Evolutionary conservation across 2,329 filamentous ascomycete species (phyloP).

Genomic region (Clonostachys rosea): DNA sequence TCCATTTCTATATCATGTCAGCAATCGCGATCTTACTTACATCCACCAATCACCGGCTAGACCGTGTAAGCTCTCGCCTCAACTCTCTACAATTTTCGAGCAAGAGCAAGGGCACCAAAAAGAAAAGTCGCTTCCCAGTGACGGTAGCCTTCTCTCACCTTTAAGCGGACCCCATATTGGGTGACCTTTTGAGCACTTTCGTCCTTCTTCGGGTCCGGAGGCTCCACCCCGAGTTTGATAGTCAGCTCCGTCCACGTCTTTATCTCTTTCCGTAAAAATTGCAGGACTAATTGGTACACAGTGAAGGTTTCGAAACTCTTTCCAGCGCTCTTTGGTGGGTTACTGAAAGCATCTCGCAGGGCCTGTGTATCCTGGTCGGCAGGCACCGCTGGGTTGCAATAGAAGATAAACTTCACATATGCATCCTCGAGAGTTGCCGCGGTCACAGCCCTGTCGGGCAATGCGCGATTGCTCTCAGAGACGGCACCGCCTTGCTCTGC

Average conservation of each 20-base stretch:
- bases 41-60: no score
- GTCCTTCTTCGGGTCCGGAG: conserved; percentile 74
- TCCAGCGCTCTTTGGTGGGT: conserved; percentile 79
- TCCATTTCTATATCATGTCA: conserved; percentile 66
- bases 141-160: conserved; percentile 48
- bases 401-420: conserved; percentile 80
- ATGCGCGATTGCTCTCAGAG: conserved; percentile 25
- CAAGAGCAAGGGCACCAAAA: not conserved
- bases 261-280: conserved; percentile 76
- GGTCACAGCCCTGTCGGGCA: conserved; percentile 63
- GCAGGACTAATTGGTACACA: conserved; percentile 73
- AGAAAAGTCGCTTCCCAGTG: not conserved
- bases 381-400: conserved; percentile 78
- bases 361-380: conserved; percentile 64
- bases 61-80: no score
- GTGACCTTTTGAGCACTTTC: conserved; percentile 92
- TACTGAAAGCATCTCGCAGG: conserved; percentile 71
- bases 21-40: no score
- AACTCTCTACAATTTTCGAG: no score
- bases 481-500: no score
- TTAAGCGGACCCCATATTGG: conserved; percentile 88
- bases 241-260: conserved; percentile 92
- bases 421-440: conserved; percentile 72
- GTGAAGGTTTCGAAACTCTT: conserved; percentile 78
- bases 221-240: conserved; percentile 81